Conservation (phyloP, 2,329 filamentous ascomycete genomes). For the Colletotrichum magnum region DNA sequence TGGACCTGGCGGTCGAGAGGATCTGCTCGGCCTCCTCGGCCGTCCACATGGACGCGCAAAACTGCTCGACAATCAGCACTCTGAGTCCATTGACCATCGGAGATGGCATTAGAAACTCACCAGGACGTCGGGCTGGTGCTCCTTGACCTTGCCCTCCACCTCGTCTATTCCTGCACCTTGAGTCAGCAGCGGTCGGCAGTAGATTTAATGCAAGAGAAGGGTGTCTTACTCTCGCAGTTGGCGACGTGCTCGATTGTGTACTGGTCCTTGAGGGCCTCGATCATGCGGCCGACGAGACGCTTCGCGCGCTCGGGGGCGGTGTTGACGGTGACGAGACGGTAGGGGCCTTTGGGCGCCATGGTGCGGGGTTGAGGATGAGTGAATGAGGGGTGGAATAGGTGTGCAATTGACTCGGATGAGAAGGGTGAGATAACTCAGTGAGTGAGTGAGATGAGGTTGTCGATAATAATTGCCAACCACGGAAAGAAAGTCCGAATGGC, state of each 20-base stretch:
- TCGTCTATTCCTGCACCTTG: conserved; percentile 65
- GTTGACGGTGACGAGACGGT: conserved; percentile 77
- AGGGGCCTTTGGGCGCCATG: conserved; percentile 66
- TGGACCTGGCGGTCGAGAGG: conserved; percentile 57
- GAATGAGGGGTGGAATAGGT: not conserved
- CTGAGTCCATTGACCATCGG: accelerated
- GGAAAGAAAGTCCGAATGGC: no score
- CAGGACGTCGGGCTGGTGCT: conserved; percentile 48
- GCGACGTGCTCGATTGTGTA: conserved; percentile 75
- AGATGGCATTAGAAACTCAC: conserved; percentile 37
- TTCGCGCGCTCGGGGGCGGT: conserved; percentile 76
- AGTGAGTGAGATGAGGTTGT: no score
- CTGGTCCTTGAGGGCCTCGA: conserved; percentile 72
- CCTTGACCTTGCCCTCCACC: conserved; percentile 66
- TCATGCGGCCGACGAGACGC: conserved; percentile 71
- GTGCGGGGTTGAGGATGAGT: conserved; percentile 26
- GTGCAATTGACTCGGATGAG: no score
- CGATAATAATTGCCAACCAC: no score
- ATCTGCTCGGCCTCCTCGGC: conserved; percentile 63
- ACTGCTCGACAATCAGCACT: conserved; percentile 53
- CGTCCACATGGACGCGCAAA: conserved; percentile 71
- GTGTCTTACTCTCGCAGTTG: conserved; percentile 71
- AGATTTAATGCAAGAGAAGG: no score
- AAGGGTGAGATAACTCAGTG: no score
- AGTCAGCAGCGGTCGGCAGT: conserved; percentile 5